These are phyloP conservation scores for Butyriboletus loyo DNA, from an alignment of 768 basidiomycete species.

Conservation along the genomic window DNA sequence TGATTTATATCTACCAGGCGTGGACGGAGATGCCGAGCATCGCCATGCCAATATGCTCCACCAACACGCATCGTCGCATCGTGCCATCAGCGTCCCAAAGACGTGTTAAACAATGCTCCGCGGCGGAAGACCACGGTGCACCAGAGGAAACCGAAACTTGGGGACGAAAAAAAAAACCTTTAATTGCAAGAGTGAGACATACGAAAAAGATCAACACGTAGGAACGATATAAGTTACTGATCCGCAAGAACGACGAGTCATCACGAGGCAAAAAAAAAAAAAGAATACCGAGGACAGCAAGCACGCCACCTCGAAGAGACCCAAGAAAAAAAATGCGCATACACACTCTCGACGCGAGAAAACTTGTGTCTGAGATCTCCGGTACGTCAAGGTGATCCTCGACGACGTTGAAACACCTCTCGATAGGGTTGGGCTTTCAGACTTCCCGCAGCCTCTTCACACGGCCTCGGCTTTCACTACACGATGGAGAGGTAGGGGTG, in stretches of 20 bases:
- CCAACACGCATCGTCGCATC: too few relatives aligned
- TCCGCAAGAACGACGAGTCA: too few relatives aligned
- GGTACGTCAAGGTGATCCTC: too few relatives aligned
- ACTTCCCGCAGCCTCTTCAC: conserved; percentile 43
- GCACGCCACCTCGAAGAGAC: too few relatives aligned
- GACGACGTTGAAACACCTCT: too few relatives aligned
- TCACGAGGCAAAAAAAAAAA: too few relatives aligned
- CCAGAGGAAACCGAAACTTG: too few relatives aligned
- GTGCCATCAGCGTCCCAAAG: not conserved
- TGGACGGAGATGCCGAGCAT: not conserved
- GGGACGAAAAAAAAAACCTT: too few relatives aligned
- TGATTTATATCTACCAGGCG: not conserved
- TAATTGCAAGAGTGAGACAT: not conserved
- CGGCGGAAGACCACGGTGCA: too few relatives aligned
- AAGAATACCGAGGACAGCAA: too few relatives aligned
- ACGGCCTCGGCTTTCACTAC: conserved; percentile 49
- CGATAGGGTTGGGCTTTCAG: not conserved
- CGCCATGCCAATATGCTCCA: not conserved
- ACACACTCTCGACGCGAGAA: not conserved
- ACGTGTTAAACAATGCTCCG: not conserved
- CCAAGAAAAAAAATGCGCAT: not conserved
- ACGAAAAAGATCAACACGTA: too few relatives aligned
- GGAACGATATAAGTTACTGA: not conserved
- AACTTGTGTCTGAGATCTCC: too few relatives aligned
- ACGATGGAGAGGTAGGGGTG: not conserved